Conservation (phyloP, 805 yeast genomes). For the Metschnikowia baotianmanensis region DNA sequence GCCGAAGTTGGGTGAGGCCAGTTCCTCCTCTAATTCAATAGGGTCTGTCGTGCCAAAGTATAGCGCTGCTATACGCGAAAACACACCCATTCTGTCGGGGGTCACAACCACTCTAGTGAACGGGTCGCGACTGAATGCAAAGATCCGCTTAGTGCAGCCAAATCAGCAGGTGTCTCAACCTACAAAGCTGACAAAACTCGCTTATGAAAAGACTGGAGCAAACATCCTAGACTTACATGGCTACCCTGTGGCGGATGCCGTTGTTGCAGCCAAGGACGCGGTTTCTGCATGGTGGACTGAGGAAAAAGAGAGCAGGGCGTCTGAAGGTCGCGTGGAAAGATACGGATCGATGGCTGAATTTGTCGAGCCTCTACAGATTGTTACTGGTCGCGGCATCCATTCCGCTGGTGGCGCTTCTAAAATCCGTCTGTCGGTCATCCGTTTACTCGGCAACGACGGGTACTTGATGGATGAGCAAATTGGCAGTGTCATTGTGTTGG, state of each 20-base stretch:
- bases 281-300: conserved; percentile 61
- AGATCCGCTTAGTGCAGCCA: conserved; percentile 1
- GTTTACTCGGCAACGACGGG: conserved; percentile 31
- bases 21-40: background rate
- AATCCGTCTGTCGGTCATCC: conserved; percentile 43
- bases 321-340: conserved; percentile 35
- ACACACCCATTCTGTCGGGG: background rate
- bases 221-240: conserved; percentile 56
- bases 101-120: background rate
- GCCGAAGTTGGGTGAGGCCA: conserved; percentile 3
- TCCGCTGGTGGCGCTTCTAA: conserved; percentile 55
- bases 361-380: conserved; percentile 44
- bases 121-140: conserved; percentile 3
- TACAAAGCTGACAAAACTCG: background rate
- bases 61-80: background rate
- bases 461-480: conserved; percentile 49
- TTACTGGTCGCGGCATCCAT: conserved; percentile 75
- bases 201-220: background rate
- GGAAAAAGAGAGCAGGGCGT: conserved; percentile 45
- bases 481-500: conserved; percentile 44
- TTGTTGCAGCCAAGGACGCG: conserved; percentile 31
- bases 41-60: background rate
- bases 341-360: conserved; percentile 37
- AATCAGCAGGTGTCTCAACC: background rate
- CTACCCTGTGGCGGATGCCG: conserved; percentile 47